Base-by-base conservation (phyloP, 2,329 filamentous ascomycete genomes). In the Stagonosporopsis rhizophila region DNA sequence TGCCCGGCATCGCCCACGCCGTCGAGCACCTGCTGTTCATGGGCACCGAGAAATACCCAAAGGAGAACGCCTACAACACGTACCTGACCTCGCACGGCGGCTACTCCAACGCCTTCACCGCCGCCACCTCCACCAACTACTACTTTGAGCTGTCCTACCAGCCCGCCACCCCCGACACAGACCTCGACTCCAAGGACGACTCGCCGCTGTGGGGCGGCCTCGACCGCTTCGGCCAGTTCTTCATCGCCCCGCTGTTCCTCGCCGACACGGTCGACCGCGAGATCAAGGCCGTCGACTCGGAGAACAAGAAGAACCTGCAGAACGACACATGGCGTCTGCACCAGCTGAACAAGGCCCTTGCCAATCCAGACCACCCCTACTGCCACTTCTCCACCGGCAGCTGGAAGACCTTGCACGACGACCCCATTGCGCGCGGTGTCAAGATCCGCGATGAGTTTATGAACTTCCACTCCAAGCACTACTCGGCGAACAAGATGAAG, bases 21-120 rank as follows among this genome's bases (percentile, higher is more conserved):
- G 92, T 98, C 51, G 94, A 98, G 81, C 94, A 97, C 83, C 80
- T 97, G 62, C 81, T 99, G 22, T 99, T 99, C 80, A 98, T 99
- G 95, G 95, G 95, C 45, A 99, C 95, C 7, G 89, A 96, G 77
- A 99, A 98, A 82, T 99, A 95, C 71, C 95, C 95, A 0, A 62
- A 68, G 38, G 66, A 69, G 55, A 86, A 99, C 76, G 94, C 90
- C 63, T 99, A 99, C 81, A 92, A 91, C 70, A 89, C 94, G 73
- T 99, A 96, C 75, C 85, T 99, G 50, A 90, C 92, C 47, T 85
- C 91, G 57, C 89, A 97, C 75, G 96, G 92, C 9, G 95, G 95
- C 52, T 87, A 89, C 71, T 96, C 93, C 25, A 99, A 99, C 75
- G 95, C 95, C 52, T 98, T 96, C 76, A 99, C 95, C 1, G 92